These are phyloP conservation scores for Globisporangium paddicum DNA, from an alignment of 352 stramenopile species.

Conservation along the genomic window DNA sequence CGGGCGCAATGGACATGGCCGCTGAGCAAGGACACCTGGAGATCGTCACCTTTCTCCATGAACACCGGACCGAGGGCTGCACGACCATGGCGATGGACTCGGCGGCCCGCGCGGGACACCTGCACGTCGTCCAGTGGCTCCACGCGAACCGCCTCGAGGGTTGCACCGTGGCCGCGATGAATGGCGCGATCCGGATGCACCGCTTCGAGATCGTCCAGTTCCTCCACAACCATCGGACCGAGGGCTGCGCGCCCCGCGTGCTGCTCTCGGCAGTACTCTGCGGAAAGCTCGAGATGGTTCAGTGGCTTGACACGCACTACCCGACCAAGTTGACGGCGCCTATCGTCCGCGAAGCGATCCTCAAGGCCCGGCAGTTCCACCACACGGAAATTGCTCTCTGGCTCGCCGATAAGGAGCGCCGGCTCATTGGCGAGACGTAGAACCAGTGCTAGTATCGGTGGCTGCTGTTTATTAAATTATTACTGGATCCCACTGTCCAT, in stretches of 20 bases:
- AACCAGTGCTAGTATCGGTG: too few relatives aligned
- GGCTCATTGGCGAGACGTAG: too few relatives aligned
- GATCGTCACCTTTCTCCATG: conserved; percentile 9
- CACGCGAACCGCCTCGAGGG: conserved; percentile 4
- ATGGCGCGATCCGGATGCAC: conserved; percentile 7
- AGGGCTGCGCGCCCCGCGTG: conserved; percentile 11
- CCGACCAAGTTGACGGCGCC: conserved; percentile 5
- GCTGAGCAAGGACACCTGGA: conserved; percentile 2
- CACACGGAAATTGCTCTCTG: conserved; percentile 4
- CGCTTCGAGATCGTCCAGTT: conserved; percentile 13
- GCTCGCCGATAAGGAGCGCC: not conserved
- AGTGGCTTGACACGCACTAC: conserved; percentile 4
- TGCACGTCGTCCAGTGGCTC: conserved; percentile 8
- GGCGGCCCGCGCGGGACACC: conserved; percentile 3
- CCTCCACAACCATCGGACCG: conserved; percentile 3
- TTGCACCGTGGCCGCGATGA: conserved; percentile 9
- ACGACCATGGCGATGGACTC: conserved; percentile 11
- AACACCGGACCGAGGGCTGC: conserved; percentile 7
- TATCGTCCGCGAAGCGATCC: conserved; percentile 6
- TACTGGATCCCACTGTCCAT: not conserved
- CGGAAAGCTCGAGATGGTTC: conserved; percentile 7
- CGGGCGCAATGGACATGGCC: conserved; percentile 11
- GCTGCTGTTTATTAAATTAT: not conserved
- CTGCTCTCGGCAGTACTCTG: conserved; percentile 4
- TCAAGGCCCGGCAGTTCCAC: conserved; percentile 7